Percentiles rank a stretch among this genome's conserved stretches.
Conservation (phyloP, 768 basidiomycete genomes). For the Russula sp. region DNA sequence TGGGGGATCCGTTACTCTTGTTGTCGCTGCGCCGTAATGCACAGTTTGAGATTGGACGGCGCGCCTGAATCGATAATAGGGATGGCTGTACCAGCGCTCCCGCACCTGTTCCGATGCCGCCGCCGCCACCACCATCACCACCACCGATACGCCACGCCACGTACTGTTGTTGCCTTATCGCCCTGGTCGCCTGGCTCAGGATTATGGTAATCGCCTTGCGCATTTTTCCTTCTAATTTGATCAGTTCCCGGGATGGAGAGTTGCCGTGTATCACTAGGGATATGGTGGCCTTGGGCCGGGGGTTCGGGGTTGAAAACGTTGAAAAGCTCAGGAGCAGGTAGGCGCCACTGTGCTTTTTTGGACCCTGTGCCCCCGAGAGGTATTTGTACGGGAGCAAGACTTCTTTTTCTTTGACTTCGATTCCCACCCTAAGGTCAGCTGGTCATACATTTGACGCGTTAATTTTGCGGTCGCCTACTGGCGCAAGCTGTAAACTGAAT, state of each 20-base stretch:
- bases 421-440: background rate
- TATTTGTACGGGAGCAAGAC: slow-evolving; percentile 2
- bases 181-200: background rate
- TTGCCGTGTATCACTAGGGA: background rate
- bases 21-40: background rate
- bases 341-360: background rate
- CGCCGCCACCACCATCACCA: too few relatives aligned
- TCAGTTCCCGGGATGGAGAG: background rate
- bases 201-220: background rate
- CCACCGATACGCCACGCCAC: background rate
- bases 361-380: background rate
- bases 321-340: too few relatives aligned
- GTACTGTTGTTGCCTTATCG: background rate
- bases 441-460: background rate
- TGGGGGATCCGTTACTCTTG: background rate
- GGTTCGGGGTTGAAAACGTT: background rate
- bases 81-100: background rate
- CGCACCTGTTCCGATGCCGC: too few relatives aligned
- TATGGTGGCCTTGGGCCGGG: background rate
- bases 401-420: background rate
- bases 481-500: background rate
- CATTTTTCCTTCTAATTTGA: background rate
- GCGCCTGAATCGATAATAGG: background rate
- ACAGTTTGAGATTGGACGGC: background rate
- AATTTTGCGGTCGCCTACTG: background rate